Percentiles rank a stretch among this genome's conserved stretches.
phyloP scores from a whole-genome alignment of 352 stramenopile genomes.

The Pythium grandisporangium region DNA sequence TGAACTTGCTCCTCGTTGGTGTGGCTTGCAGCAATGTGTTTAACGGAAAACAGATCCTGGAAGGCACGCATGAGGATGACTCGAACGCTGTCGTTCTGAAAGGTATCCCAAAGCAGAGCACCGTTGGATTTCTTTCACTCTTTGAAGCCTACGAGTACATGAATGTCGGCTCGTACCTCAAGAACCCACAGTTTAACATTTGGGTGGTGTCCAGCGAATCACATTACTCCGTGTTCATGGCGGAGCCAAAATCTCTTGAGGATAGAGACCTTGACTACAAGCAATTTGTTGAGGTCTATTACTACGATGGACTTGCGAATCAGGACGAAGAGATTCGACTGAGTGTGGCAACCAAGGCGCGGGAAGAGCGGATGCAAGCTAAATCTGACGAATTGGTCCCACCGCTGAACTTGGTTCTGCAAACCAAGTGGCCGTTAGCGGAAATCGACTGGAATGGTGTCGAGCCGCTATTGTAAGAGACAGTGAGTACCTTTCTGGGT shows the following conservation, averaged over 20 bases:
- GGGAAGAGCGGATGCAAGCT: conserved; percentile 15
- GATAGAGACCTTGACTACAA: conserved; percentile 17
- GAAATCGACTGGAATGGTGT: conserved; percentile 83
- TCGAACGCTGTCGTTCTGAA: conserved; percentile 54
- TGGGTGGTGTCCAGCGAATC: conserved; percentile 91
- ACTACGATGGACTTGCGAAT: conserved; percentile 84
- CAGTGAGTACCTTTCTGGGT: too few relatives aligned
- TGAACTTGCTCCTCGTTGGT: conserved; percentile 94
- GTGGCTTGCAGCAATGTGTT: conserved; percentile 93
- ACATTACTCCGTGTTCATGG: conserved; percentile 89
- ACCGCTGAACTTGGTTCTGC: conserved; percentile 85
- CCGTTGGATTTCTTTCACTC: conserved; percentile 86
- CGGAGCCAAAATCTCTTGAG: conserved; percentile 15
- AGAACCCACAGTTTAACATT: conserved; percentile 63
- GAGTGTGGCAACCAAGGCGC: conserved; percentile 28
- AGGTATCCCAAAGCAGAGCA: conserved; percentile 39
- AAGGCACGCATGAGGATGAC: conserved; percentile 45
- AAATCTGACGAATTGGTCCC: conserved; percentile 65
- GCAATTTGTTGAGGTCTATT: conserved; percentile 65
- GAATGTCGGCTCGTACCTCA: conserved; percentile 71
- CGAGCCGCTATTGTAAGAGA: conserved; percentile 73
- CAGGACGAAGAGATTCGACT: conserved; percentile 82
- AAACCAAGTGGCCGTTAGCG: conserved; percentile 78
- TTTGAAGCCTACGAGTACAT: conserved; percentile 90
- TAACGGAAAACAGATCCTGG: conserved; percentile 82